Percentiles rank a stretch among this genome's conserved stretches.
These are phyloP conservation scores for Kitagawia praeruptora DNA, from an alignment of 129 eudicot genomes.

Conservation along the genomic window DNA sequence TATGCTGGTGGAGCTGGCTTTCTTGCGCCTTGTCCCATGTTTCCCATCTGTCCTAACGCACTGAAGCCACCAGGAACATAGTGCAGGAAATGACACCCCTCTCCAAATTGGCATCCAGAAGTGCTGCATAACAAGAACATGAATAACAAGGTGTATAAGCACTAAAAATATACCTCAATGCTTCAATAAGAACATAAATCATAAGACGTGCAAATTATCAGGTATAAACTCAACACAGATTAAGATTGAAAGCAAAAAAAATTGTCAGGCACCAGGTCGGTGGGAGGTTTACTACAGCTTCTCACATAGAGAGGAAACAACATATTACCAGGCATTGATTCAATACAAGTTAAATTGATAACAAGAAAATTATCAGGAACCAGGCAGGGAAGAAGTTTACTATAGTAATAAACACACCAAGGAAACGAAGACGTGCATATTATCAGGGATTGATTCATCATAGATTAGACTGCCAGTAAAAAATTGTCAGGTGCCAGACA, in stretches of 20 bases:
- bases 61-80: conserved; percentile 65
- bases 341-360: background rate
- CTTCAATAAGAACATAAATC: background rate
- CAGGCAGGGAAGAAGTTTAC: background rate
- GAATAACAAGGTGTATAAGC: background rate
- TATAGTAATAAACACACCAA: no score
- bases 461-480: no score
- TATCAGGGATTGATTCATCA: background rate
- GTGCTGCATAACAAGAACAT: conserved; percentile 42
- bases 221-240: background rate
- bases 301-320: background rate
- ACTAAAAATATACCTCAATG: background rate
- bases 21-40: conserved; percentile 36
- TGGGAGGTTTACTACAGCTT: background rate
- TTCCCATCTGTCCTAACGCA: conserved; percentile 40
- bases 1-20: conserved; percentile 31
- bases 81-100: conserved; percentile 64
- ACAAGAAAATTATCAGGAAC: background rate
- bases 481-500: background rate
- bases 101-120: conserved; percentile 72
- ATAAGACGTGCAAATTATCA: background rate
- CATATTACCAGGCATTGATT: background rate
- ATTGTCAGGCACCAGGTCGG: background rate
- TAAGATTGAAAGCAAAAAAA: background rate
- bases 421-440: background rate